Conservation (phyloP, 2,329 filamentous ascomycete genomes). For the Leptographium lundbergii region DNA sequence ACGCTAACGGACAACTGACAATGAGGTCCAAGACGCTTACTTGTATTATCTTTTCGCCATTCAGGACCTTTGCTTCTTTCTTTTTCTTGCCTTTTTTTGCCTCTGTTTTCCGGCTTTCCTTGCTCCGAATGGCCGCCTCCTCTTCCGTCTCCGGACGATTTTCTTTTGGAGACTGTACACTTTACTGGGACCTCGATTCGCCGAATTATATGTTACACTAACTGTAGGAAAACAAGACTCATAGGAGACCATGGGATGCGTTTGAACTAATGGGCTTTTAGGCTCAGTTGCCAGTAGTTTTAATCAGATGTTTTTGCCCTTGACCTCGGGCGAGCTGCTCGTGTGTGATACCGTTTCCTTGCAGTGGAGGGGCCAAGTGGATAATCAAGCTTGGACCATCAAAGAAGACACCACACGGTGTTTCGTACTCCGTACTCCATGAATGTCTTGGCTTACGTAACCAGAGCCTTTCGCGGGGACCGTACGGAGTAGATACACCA, state of each 20-base stretch:
- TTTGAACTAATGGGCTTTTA: neutral
- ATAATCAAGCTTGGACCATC: neutral
- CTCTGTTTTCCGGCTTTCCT: neutral
- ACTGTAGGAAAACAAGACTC: neutral
- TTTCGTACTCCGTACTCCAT: neutral
- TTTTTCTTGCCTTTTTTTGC: neutral
- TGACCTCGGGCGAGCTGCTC: no score
- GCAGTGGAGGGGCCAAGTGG: neutral
- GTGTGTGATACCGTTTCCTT: neutral
- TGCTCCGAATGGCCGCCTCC: neutral
- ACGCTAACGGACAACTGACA: constrained; percentile 1
- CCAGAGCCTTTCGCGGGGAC: neutral
- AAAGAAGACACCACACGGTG: neutral
- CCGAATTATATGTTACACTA: neutral
- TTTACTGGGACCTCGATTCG: neutral
- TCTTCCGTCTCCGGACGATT: neutral
- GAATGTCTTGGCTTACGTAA: neutral
- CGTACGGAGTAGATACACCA: neutral
- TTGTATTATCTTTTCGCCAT: neutral
- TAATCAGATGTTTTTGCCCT: neutral
- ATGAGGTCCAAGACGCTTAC: neutral
- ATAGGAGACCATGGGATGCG: neutral
- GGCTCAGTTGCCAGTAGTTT: neutral
- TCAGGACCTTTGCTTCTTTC: neutral
- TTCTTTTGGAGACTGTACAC: neutral